Conservation (phyloP, 75 land plant species). For the Ceratopteris richardii region DNA sequence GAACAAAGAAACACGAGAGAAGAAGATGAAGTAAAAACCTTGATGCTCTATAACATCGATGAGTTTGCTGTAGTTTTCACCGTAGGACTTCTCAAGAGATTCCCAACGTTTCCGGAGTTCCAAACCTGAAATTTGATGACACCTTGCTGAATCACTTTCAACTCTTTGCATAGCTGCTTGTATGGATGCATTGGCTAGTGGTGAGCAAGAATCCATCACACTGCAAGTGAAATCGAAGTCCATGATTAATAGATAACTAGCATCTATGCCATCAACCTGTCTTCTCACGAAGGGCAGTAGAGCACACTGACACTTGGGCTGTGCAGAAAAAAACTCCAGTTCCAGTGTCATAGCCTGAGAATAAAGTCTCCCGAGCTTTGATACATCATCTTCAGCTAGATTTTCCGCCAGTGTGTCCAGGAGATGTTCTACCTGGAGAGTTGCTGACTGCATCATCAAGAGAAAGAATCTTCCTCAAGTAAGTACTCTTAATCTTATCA, state of each 20-base stretch:
- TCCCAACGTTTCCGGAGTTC: slow-evolving; percentile 53
- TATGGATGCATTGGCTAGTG: slow-evolving; percentile 79
- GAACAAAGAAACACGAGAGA: not conserved
- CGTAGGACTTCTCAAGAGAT: slow-evolving; percentile 51
- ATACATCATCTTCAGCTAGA: slow-evolving; percentile 57
- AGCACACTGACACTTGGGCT: slow-evolving; percentile 31
- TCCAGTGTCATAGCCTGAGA: slow-evolving; percentile 73
- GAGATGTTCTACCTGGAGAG: slow-evolving; percentile 61
- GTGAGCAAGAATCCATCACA: slow-evolving; percentile 80
- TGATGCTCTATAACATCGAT: not conserved
- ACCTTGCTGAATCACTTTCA: not conserved
- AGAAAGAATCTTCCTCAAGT: too few species aligned
- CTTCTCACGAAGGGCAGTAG: slow-evolving; percentile 46
- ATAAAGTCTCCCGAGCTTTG: slow-evolving; percentile 60
- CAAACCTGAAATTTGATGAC: slow-evolving; percentile 3
- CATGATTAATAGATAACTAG: slow-evolving; percentile 50
- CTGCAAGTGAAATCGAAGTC: slow-evolving; percentile 97
- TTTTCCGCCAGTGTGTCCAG: slow-evolving; percentile 63
- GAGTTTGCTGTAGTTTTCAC: slow-evolving; percentile 12
- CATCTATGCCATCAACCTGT: slow-evolving; percentile 20
- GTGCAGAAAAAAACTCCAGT: slow-evolving; percentile 64
- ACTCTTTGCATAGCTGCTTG: slow-evolving; percentile 38
- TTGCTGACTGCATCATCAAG: slow-evolving; percentile 34
- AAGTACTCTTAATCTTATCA: too few species aligned
- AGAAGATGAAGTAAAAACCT: not conserved